These are phyloP conservation scores for Penicillium sp. DNA, from an alignment of 2,329 filamentous ascomycete species.

Conservation along the genomic window DNA sequence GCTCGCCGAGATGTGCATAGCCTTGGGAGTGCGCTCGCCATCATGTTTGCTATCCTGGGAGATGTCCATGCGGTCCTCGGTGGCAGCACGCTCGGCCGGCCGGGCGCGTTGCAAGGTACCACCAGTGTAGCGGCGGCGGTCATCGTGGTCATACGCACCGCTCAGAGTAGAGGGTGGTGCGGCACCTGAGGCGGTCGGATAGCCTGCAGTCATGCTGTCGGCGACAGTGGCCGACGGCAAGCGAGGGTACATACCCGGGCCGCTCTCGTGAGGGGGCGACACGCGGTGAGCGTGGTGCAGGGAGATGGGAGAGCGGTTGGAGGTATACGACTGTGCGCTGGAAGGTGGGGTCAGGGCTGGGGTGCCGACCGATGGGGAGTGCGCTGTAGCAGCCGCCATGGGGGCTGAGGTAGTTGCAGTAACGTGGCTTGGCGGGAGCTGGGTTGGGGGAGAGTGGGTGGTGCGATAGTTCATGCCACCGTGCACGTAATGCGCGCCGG, in stretches of 20 bases:
- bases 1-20: conserved; percentile 27
- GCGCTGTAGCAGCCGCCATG: conserved; percentile 35
- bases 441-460: conserved; percentile 48
- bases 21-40: conserved; percentile 28
- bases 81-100: conserved; percentile 30
- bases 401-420: conserved; percentile 32
- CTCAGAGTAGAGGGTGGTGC: conserved; percentile 54
- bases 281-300: conserved; percentile 45
- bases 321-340: conserved; percentile 55
- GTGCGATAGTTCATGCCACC: conserved; percentile 45
- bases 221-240: conserved; percentile 53
- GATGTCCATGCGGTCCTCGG: conserved; percentile 32
- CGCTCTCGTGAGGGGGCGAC: conserved; percentile 42
- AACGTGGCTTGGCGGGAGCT: conserved; percentile 37
- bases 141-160: conserved; percentile 52
- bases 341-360: conserved; percentile 56
- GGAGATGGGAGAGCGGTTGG: conserved; percentile 53
- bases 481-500: conserved; percentile 58
- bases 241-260: conserved; percentile 53
- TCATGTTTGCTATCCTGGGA: conserved; percentile 27
- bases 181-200: conserved; percentile 45
- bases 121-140: conserved; percentile 54
- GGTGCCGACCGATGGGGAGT: conserved; percentile 46
- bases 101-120: conserved; percentile 51
- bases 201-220: conserved; percentile 46